Conservation (phyloP, 2,329 filamentous ascomycete genomes). For the Colletotrichum graminicola region DNA sequence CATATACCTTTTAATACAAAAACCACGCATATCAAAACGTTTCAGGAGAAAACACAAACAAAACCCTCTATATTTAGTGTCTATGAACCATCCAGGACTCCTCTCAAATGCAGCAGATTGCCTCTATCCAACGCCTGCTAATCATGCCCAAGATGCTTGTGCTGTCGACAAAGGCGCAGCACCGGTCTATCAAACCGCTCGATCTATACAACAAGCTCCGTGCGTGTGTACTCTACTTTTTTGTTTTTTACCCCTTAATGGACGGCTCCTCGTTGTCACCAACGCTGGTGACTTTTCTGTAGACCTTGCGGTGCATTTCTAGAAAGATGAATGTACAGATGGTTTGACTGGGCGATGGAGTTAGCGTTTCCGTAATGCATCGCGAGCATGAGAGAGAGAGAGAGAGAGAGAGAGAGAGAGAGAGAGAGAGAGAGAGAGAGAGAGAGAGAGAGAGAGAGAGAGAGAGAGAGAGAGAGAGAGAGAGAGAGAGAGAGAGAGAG, state of each 20-base stretch:
- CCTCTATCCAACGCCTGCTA: slow-evolving; percentile 32
- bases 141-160: slow-evolving; percentile 19
- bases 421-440: too few relatives aligned
- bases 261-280: slow-evolving; percentile 49
- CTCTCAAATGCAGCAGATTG: slow-evolving; percentile 40
- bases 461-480: background rate
- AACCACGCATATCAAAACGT: slow-evolving; percentile 4
- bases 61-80: slow-evolving; percentile 12
- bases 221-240: background rate
- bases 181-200: slow-evolving; percentile 27
- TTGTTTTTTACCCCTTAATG: slow-evolving; percentile 10
- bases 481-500: too few relatives aligned
- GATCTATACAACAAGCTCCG: slow-evolving; percentile 13
- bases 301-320: slow-evolving; percentile 86
- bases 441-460: background rate
- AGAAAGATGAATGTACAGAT: slow-evolving; percentile 89
- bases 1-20: slow-evolving; percentile 1
- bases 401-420: background rate
- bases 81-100: slow-evolving; percentile 29
- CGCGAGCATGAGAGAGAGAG: background rate
- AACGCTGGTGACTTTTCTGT: slow-evolving; percentile 66
- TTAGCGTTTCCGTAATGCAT: background rate
- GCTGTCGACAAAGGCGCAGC: slow-evolving; percentile 20
- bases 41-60: background rate
- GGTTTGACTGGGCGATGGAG: slow-evolving; percentile 71